Evolutionary conservation across 116 monocot genomes (phyloP).

Genomic region (Phalaenopsis hybrid): DNA sequence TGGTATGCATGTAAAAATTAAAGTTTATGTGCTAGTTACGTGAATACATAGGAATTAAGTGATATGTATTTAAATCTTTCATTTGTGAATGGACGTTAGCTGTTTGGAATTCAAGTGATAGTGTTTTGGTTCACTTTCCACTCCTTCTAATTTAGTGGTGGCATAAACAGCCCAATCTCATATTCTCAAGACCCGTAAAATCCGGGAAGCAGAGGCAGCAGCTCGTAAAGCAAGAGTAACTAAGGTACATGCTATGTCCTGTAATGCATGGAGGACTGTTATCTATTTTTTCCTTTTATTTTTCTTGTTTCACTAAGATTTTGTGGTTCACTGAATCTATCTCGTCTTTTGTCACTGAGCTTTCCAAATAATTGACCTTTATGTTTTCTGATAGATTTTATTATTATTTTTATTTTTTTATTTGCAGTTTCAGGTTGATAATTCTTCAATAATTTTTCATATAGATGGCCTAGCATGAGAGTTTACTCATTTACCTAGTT

Average conservation of each 20-base stretch:
- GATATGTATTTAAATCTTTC: too few species aligned
- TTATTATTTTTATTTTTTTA: not conserved
- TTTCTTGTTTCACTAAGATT: too few species aligned
- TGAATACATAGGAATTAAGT: too few species aligned
- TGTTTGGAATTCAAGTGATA: not conserved
- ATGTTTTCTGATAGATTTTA: not conserved
- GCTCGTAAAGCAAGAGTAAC: constrained; percentile 70
- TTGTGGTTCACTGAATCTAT: too few species aligned
- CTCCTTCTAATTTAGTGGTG: not conserved
- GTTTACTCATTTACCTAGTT: not conserved
- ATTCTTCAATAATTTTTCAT: not conserved
- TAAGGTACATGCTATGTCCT: constrained; percentile 35
- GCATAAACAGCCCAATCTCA: constrained; percentile 46
- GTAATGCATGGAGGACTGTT: not conserved
- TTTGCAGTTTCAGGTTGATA: not conserved
- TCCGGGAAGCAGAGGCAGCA: constrained; percentile 76
- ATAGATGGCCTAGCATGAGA: not conserved
- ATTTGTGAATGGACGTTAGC: not conserved
- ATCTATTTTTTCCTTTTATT: too few species aligned
- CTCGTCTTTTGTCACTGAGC: not conserved
- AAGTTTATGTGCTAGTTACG: too few species aligned
- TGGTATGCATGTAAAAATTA: too few species aligned
- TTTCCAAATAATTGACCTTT: not conserved
- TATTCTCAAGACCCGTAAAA: constrained; percentile 81
- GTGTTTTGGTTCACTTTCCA: not conserved